Evolutionary conservation across 352 stramenopile genomes (phyloP).

Genomic region (Globisporangium iwayamae): DNA sequence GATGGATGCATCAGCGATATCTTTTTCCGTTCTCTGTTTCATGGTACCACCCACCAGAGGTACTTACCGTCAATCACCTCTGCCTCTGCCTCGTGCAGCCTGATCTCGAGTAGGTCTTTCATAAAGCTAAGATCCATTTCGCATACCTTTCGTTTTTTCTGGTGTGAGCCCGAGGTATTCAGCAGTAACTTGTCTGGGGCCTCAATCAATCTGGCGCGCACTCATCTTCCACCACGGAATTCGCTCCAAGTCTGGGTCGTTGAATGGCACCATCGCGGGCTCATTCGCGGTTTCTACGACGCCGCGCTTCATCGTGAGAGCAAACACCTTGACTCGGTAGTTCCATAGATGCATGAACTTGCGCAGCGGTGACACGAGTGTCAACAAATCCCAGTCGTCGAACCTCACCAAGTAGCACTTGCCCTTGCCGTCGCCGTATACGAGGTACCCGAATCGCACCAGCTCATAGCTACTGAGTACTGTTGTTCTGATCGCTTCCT

Average conservation of each 20-base stretch:
- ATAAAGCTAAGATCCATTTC: too few relatives aligned
- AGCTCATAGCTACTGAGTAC: background rate
- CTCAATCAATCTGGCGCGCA: background rate
- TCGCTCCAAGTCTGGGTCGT: background rate
- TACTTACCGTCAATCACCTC: too few relatives aligned
- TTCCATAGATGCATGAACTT: slow-evolving; percentile 6
- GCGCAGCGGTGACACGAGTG: background rate
- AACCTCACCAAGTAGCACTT: background rate
- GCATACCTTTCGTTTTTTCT: background rate
- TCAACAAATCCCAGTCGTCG: background rate
- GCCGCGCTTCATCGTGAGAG: background rate
- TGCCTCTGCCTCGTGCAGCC: too few relatives aligned
- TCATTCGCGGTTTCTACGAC: background rate
- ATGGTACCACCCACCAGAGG: too few relatives aligned
- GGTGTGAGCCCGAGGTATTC: too few relatives aligned
- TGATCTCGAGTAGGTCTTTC: too few relatives aligned
- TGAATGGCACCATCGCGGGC: background rate
- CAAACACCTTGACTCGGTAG: background rate
- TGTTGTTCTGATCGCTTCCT: background rate
- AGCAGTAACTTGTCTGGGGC: too few relatives aligned
- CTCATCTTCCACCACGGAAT: slow-evolving; percentile 5
- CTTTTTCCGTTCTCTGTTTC: too few relatives aligned
- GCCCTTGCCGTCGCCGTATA: background rate
- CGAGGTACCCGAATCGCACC: background rate
- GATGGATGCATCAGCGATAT: background rate